Evolutionary conservation across 768 basidiomycete species (phyloP), one percentile per base, ranked within the genome.

Genomic region (Podaxis sp.): DNA sequence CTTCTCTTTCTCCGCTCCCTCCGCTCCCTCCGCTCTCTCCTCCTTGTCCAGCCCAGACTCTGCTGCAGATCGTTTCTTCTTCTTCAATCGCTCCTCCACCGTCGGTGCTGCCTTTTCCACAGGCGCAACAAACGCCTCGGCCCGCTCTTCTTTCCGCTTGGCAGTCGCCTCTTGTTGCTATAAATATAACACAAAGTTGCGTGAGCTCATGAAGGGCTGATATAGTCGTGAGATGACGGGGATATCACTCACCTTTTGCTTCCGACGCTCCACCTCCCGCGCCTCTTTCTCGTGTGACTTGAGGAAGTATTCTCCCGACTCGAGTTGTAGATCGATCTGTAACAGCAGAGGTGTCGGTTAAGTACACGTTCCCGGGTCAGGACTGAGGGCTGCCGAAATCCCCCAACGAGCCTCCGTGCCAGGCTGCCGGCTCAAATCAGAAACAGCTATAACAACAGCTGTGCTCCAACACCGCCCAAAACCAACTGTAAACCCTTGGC

Each of bases 271-370:
- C 36, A 83, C 81, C 68, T 94, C 92, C 38, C 86, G 82, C 2
- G 83, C 85, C 66, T 89, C 89, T 78, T 91, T 96, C 72, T 98
- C 93, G 63, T 85, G 81, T 17, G 90, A 78, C 72, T 96, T 97
- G 77, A 99, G 89, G 82, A 98, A 99, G 72, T 98, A 98, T 71
- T 98, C 97, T 77, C 97, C 97, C 2, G 91, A 91, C 71, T 97
- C 96, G 66, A 98, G 81, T 80, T 98, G 91, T 50, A 97, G 72
- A 75, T 99, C 97, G 70, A 98, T 80, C 89, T 94, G 63, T 36
- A 36, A 4, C 57, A 11, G 56, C 22, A 12, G 27, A 36, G 12
- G 24, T 12, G 19, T 50, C 19, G 24, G 49, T 50, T 12, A 22
- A 40, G 17, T n/a, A 19, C 19, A 15, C 15, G 51, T 36, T 27